Evolutionary conservation across 2,329 filamentous ascomycete species (phyloP).

Genomic region (Neopestalotiopsis sp.): DNA sequence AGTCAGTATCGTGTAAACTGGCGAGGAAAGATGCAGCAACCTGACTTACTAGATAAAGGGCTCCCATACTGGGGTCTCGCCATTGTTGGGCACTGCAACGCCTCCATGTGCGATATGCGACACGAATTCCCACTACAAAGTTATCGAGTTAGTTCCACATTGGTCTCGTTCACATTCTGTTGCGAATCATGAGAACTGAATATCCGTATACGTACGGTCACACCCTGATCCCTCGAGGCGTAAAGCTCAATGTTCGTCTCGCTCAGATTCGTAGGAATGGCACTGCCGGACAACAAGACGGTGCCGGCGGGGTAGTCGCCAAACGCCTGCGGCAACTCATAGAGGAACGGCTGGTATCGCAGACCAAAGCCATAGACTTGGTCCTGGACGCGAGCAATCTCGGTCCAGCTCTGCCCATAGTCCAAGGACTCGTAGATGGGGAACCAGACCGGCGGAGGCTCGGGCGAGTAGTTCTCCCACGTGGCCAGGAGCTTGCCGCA

Average conservation of each 20-base stretch:
- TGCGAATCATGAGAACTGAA: not conserved
- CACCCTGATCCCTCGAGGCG: slow-evolving; percentile 64
- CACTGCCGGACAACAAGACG: slow-evolving; percentile 65
- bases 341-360: slow-evolving; percentile 73
- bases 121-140: slow-evolving; percentile 64
- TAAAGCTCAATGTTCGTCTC: slow-evolving; percentile 74
- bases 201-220: slow-evolving; percentile 37
- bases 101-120: slow-evolving; percentile 69
- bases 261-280: slow-evolving; percentile 64
- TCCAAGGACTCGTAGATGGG: slow-evolving; percentile 61
- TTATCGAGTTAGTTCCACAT: not conserved
- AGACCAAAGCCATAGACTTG: slow-evolving; percentile 68
- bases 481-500: slow-evolving; percentile 57
- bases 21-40: not conserved
- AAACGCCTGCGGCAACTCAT: slow-evolving; percentile 63
- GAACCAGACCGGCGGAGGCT: slow-evolving; percentile 61
- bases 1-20: not conserved
- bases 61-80: slow-evolving; percentile 63
- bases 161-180: not conserved
- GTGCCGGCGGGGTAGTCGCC: slow-evolving; percentile 67
- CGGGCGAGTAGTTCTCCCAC: slow-evolving; percentile 62
- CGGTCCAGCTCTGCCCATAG: slow-evolving; percentile 64
- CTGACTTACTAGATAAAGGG: slow-evolving; percentile 61
- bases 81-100: slow-evolving; percentile 67
- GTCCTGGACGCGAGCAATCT: slow-evolving; percentile 68